These are phyloP conservation scores for Agaricales sp. DNA, from an alignment of 1,284 basidiomycete genomes.

Conservation along the genomic window DNA sequence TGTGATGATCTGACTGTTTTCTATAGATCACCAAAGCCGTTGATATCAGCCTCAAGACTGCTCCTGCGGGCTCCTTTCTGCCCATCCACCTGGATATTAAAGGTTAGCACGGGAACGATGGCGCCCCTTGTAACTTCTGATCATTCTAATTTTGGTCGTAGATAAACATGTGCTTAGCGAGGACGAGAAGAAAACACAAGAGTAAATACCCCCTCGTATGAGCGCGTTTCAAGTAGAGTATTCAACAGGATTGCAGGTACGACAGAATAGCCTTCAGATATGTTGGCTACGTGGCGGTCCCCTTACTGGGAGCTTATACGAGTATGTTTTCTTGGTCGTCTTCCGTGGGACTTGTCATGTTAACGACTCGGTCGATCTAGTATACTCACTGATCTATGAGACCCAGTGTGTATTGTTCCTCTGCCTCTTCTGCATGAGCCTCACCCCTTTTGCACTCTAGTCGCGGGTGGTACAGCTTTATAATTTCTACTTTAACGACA, in stretches of 20 bases:
- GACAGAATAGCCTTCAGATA: conserved; percentile 85
- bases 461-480: conserved; percentile 90
- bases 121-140: conserved; percentile 10
- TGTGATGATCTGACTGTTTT: conserved; percentile 2
- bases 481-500: conserved; percentile 79
- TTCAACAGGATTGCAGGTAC: conserved; percentile 36
- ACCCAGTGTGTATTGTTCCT: conserved; percentile 41
- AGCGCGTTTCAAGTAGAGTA: conserved; percentile 14
- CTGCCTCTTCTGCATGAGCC: not conserved
- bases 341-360: not conserved
- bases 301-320: conserved; percentile 78
- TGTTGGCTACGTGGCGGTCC: conserved; percentile 82
- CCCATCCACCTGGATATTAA: conserved; percentile 80
- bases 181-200: conserved; percentile 97
- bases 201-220: conserved; percentile 33
- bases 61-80: conserved; percentile 50
- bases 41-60: conserved; percentile 60
- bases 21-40: conserved; percentile 76
- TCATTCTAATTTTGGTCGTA: conserved; percentile 18
- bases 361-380: conserved; percentile 10
- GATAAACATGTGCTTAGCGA: conserved; percentile 91
- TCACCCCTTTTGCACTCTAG: not conserved
- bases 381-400: conserved; percentile 85
- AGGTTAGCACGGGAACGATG: conserved; percentile 33
- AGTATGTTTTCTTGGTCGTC: not conserved